These are phyloP conservation scores for Xylaria cubensis DNA, from an alignment of 495 filamentous ascomycete genomes.

Conservation along the genomic window DNA sequence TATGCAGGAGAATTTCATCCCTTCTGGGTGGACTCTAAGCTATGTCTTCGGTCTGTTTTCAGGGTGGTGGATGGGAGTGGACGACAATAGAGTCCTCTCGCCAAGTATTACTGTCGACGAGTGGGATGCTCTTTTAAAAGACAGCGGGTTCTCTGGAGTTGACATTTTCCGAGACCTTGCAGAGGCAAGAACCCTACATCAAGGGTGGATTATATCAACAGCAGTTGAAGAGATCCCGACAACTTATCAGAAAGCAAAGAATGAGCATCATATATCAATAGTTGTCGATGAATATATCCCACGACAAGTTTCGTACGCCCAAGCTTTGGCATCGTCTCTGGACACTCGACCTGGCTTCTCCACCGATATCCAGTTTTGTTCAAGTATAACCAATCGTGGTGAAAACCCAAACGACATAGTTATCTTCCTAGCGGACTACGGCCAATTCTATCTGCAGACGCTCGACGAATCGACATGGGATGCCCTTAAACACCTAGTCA, in stretches of 20 bases:
- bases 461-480: slow-evolving; percentile 1
- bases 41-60: slow-evolving; percentile 49
- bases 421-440: slow-evolving; percentile 7
- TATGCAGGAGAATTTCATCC: slow-evolving; percentile 38
- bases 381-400: not conserved
- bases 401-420: not conserved
- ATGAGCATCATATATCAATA: not conserved
- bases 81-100: slow-evolving; percentile 31
- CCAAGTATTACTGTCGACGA: slow-evolving; percentile 40
- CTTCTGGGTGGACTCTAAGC: slow-evolving; percentile 35
- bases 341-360: not conserved
- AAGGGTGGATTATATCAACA: slow-evolving; percentile 48
- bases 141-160: slow-evolving; percentile 50
- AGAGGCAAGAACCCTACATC: slow-evolving; percentile 26
- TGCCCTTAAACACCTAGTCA: not conserved
- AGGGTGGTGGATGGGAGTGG: slow-evolving; percentile 57
- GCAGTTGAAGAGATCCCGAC: slow-evolving; percentile 17
- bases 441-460: not conserved
- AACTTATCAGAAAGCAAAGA: not conserved
- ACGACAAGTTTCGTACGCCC: not conserved
- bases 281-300: not conserved
- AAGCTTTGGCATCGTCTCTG: slow-evolving; percentile 6
- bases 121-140: slow-evolving; percentile 49
- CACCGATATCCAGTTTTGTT: not conserved
- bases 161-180: slow-evolving; percentile 37